A percentile compares a stretch with the other conserved stretches of the same genome.
These are phyloP conservation scores for Pisolithus marmoratus DNA, from an alignment of 768 basidiomycete genomes.

Conservation along the genomic window DNA sequence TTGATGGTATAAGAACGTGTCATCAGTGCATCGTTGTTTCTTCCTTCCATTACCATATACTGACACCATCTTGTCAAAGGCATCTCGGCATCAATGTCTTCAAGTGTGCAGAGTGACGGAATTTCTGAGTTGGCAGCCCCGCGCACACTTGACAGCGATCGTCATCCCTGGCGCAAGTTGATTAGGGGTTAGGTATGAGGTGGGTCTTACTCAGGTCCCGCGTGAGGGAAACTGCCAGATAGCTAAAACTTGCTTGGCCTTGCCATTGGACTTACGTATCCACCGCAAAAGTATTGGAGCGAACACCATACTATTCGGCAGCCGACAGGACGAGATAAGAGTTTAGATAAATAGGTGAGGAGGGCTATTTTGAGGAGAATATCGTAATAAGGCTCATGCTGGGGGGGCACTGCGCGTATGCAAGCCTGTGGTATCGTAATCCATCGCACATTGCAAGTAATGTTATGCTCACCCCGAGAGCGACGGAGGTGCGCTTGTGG, in stretches of 20 bases:
- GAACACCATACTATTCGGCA: not conserved
- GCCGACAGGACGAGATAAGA: not conserved
- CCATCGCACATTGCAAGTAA: too few relatives aligned
- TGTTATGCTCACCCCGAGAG: too few relatives aligned
- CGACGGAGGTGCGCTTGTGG: too few relatives aligned
- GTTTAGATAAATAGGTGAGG: not conserved
- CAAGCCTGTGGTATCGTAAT: too few relatives aligned
- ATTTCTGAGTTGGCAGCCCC: not conserved
- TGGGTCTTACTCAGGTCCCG: constrained; percentile 4
- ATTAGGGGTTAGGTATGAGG: not conserved
- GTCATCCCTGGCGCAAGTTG: not conserved
- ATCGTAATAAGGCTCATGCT: too few relatives aligned
- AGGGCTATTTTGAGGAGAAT: too few relatives aligned
- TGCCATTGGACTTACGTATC: constrained; percentile 8
- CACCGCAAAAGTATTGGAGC: not conserved
- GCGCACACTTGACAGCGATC: constrained; percentile 2
- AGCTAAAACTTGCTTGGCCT: constrained; percentile 10
- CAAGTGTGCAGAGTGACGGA: constrained; percentile 1
- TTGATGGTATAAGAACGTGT: not conserved
- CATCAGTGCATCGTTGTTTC: not conserved
- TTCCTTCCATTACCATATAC: not conserved
- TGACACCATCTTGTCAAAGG: not conserved
- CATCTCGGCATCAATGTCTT: constrained; percentile 1
- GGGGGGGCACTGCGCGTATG: too few relatives aligned
- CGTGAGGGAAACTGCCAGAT: constrained; percentile 5